Evolutionary conservation across 495 filamentous ascomycete species (phyloP), one percentile per base, ranked within the genome.

Genomic region (Talaromyces stipitatus): DNA sequence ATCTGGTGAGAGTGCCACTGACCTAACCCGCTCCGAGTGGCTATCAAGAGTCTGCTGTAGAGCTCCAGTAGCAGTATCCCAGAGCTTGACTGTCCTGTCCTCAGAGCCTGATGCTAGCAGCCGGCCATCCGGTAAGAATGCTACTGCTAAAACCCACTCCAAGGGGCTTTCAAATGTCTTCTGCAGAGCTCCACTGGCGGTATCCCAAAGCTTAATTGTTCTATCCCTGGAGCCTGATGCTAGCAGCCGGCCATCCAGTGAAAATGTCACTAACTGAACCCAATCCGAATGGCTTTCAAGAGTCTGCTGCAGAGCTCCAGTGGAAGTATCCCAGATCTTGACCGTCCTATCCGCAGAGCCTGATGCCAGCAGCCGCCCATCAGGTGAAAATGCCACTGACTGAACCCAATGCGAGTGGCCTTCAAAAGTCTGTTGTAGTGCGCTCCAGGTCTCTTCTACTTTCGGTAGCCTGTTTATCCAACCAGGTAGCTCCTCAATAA

Each of bases 1-100:
- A 50, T 71, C 63, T 1, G 61, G 63, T 7, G 61, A 69, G 57
- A 69, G 69, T 3, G 50, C 58, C 16, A 64, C 60, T 18, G 65
- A 22, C 5, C 22, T 26, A 45, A 64, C 64, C 32, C 22, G 48
- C 18, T 38, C 26, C 0, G 61, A 62, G 23, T 62, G 58, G 23
- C 62, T 57, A 45, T 69, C 38, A 26, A 64, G 54, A 2, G 32
- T 43, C 36, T 55, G 59, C 8, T 58, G 56, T 18, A 58, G n/a
- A 11, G 22, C 28, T 20, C 67, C 69, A 2, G 60, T 70, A 14
- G 54, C 56, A 11, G 53, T 56, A 55, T 70, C 63, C 60, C 64
- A 66, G 14, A 70, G 56, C 48, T 47, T 50, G 24, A 66, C 47
- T 1, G 30, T 67, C 3, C 26, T n/a, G 18, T 63, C 60, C 1